Evolutionary conservation across 2,329 filamentous ascomycete species (phyloP).

Genomic region (Teratosphaeriaceae sp.): DNA sequence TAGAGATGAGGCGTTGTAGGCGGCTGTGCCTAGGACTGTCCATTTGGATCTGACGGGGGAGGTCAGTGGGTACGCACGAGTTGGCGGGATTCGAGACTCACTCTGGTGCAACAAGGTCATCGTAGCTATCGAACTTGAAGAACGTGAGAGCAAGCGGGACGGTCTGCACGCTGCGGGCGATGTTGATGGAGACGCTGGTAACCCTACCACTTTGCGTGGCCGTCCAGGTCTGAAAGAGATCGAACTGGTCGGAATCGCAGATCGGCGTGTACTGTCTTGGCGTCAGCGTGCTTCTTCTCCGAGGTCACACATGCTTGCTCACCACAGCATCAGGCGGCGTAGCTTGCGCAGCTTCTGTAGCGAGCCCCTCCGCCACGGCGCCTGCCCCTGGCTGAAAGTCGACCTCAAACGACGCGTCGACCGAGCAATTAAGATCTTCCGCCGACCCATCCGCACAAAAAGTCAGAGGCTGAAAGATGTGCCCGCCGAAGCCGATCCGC

Average conservation of each 20-base stretch:
- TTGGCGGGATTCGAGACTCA: constrained; percentile 1
- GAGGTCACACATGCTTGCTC: constrained; percentile 5
- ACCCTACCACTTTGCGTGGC: constrained; percentile 14
- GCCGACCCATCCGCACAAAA: constrained; percentile 16
- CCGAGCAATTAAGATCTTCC: constrained; percentile 16
- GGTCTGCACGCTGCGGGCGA: constrained; percentile 12
- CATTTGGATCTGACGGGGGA: constrained; percentile 19
- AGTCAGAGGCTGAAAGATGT: constrained; percentile 19
- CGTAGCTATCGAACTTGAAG: constrained; percentile 17
- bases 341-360: constrained; percentile 10
- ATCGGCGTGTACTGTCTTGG: constrained; percentile 11
- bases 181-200: constrained; percentile 15
- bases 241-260: constrained; percentile 19
- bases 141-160: constrained; percentile 16
- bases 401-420: constrained; percentile 12
- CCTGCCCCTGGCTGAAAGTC: constrained; percentile 11
- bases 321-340: constrained; percentile 15
- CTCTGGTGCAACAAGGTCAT: constrained; percentile 15
- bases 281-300: neutral
- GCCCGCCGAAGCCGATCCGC: constrained; percentile 16
- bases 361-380: constrained; percentile 7
- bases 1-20: constrained; percentile 12
- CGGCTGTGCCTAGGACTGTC: constrained; percentile 13
- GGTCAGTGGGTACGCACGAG: no score
- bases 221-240: constrained; percentile 20